phyloP scores from a whole-genome alignment of 352 stramenopile genomes.

The Phytophthora capsici region DNA sequence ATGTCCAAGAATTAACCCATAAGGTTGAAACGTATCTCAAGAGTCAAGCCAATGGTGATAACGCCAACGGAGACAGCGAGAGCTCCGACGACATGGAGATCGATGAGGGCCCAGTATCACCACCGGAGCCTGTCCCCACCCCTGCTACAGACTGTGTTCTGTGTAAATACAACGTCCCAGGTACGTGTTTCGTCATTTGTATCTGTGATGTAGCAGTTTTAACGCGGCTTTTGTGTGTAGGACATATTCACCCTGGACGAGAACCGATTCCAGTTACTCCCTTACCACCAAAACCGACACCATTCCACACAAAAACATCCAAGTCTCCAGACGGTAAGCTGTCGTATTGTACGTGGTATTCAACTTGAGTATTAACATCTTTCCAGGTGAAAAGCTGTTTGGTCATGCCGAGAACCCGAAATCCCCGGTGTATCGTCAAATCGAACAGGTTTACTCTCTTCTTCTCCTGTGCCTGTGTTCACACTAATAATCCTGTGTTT shows the following conservation, averaged over 20 bases:
- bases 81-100: slow-evolving; percentile 31
- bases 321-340: slow-evolving; percentile 32
- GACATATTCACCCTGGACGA: slow-evolving; percentile 73
- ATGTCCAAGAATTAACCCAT: slow-evolving; percentile 53
- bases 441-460: slow-evolving; percentile 46
- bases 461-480: not conserved
- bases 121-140: slow-evolving; percentile 17
- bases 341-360: not conserved
- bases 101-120: slow-evolving; percentile 22
- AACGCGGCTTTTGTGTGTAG: slow-evolving; percentile 24
- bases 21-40: slow-evolving; percentile 54
- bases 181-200: slow-evolving; percentile 23
- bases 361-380: slow-evolving; percentile 1
- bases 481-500: not conserved
- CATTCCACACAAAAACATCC: slow-evolving; percentile 34
- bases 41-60: slow-evolving; percentile 14
- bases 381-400: slow-evolving; percentile 55
- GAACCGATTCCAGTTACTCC: slow-evolving; percentile 28
- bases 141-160: slow-evolving; percentile 55
- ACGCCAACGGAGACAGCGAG: slow-evolving; percentile 8
- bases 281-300: slow-evolving; percentile 15
- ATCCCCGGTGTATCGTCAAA: slow-evolving; percentile 69
- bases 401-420: slow-evolving; percentile 52
- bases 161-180: slow-evolving; percentile 83
- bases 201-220: not conserved